Percentiles rank a stretch among this genome's conserved stretches.
phyloP scores from a whole-genome alignment of 2,329 filamentous ascomycete genomes.

The Penicillium olsonii region DNA sequence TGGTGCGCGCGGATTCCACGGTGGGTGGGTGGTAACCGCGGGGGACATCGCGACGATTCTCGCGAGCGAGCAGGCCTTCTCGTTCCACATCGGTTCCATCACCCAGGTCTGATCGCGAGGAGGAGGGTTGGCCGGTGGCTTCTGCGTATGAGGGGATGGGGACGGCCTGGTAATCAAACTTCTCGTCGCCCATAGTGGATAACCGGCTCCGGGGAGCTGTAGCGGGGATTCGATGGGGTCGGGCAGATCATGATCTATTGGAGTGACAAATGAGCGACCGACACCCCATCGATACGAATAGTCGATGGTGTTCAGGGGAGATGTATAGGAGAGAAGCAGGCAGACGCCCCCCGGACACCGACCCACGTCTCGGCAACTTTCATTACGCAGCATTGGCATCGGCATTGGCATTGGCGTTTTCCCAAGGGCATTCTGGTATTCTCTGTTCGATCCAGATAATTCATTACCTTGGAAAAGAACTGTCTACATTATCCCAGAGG shows the following conservation, averaged over 20 bases:
- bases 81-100: conserved; percentile 47
- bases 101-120: conserved; percentile 30
- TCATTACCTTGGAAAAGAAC: too few relatives aligned
- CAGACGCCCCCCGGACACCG: conserved; percentile 10
- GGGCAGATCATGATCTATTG: conserved; percentile 43
- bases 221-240: conserved; percentile 30
- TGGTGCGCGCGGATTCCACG: conserved; percentile 75
- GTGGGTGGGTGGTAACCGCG: conserved; percentile 75
- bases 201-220: conserved; percentile 36
- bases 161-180: conserved; percentile 60
- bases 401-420: neutral
- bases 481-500: too few relatives aligned
- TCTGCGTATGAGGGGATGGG: conserved; percentile 86
- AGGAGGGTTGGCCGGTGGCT: conserved; percentile 48
- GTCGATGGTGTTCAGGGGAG: conserved; percentile 1
- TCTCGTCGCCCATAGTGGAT: conserved; percentile 52
- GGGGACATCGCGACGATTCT: conserved; percentile 27
- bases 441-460: too few relatives aligned
- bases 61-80: conserved; percentile 44
- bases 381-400: conserved; percentile 12
- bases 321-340: conserved; percentile 1
- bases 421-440: neutral
- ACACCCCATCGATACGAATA: conserved; percentile 26
- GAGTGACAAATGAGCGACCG: conserved; percentile 31
- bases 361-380: conserved; percentile 11